A percentile compares a stretch with the other conserved stretches of the same genome.
These are phyloP conservation scores for Populus nigra DNA, from an alignment of 345 rosid species.

Conservation along the genomic window DNA sequence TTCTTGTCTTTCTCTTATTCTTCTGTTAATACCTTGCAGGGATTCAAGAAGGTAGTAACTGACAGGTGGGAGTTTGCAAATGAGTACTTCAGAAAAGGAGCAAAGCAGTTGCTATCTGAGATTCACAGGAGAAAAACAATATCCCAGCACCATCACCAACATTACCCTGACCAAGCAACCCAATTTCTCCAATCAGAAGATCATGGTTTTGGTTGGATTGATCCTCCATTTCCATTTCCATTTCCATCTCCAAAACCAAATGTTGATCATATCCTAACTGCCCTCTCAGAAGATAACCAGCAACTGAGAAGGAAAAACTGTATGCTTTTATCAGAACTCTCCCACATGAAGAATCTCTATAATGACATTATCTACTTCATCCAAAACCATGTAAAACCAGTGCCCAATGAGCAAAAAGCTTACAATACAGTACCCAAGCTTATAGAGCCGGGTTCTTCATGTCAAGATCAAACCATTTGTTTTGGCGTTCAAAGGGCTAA, in stretches of 20 bases:
- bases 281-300: constrained; percentile 52
- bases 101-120: constrained; percentile 49
- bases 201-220: constrained; percentile 17
- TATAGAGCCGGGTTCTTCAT: constrained; percentile 28
- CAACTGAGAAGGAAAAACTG: constrained; percentile 45
- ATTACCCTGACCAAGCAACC: constrained; percentile 15
- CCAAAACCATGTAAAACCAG: constrained; percentile 51
- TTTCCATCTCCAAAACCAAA: constrained; percentile 14
- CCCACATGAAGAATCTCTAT: constrained; percentile 60
- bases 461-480: constrained; percentile 7
- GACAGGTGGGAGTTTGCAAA: constrained; percentile 75
- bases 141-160: constrained; percentile 30
- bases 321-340: constrained; percentile 53
- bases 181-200: constrained; percentile 21
- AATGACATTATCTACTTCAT: constrained; percentile 60
- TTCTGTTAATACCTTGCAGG: constrained; percentile 30
- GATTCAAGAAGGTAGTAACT: constrained; percentile 56
- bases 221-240: constrained; percentile 23
- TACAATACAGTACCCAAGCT: constrained; percentile 16
- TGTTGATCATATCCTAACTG: constrained; percentile 26
- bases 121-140: constrained; percentile 53
- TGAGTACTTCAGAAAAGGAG: constrained; percentile 54
- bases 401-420: neutral
- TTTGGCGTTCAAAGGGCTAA: neutral
- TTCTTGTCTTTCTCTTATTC: neutral